These are phyloP conservation scores for Leccinum obscurum DNA, from an alignment of 768 basidiomycete species.

Conservation along the genomic window DNA sequence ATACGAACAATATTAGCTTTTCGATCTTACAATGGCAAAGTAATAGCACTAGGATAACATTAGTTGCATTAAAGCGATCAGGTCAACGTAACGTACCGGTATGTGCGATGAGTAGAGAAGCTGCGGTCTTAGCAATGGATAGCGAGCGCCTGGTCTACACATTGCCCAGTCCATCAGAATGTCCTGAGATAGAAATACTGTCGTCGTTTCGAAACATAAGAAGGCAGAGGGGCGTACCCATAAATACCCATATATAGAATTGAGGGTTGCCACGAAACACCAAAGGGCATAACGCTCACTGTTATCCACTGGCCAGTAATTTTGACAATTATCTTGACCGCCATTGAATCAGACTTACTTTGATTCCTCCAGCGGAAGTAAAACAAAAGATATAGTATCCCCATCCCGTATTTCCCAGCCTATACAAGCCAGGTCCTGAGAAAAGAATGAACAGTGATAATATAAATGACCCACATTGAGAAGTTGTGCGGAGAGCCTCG, in stretches of 20 bases:
- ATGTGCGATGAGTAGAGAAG: slow-evolving; percentile 68
- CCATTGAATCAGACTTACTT: slow-evolving; percentile 36
- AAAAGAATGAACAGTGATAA: not conserved
- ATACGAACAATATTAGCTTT: not conserved
- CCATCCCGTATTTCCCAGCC: slow-evolving; percentile 83
- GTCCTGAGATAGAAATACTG: slow-evolving; percentile 51
- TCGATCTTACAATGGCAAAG: slow-evolving; percentile 61
- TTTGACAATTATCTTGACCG: not conserved
- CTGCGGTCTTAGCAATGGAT: slow-evolving; percentile 70
- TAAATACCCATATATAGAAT: slow-evolving; percentile 66
- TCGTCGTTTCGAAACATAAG: not conserved
- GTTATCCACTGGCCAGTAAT: slow-evolving; percentile 26
- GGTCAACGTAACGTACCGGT: slow-evolving; percentile 42
- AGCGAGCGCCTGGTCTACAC: slow-evolving; percentile 52
- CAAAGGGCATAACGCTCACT: slow-evolving; percentile 64
- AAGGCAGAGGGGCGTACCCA: slow-evolving; percentile 63
- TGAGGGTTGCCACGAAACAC: slow-evolving; percentile 61
- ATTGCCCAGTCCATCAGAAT: slow-evolving; percentile 92
- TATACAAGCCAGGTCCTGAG: slow-evolving; percentile 30
- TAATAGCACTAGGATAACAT: slow-evolving; percentile 61
- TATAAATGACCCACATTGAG: slow-evolving; percentile 67
- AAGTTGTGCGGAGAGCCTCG: slow-evolving; percentile 69
- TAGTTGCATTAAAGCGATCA: not conserved
- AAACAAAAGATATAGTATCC: slow-evolving; percentile 62
- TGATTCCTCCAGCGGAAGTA: slow-evolving; percentile 80